A percentile compares a stretch with the other conserved stretches of the same genome.
Evolutionary conservation across 2,329 filamentous ascomycete species (phyloP).

Genomic region (Aspergillus brasiliensis): DNA sequence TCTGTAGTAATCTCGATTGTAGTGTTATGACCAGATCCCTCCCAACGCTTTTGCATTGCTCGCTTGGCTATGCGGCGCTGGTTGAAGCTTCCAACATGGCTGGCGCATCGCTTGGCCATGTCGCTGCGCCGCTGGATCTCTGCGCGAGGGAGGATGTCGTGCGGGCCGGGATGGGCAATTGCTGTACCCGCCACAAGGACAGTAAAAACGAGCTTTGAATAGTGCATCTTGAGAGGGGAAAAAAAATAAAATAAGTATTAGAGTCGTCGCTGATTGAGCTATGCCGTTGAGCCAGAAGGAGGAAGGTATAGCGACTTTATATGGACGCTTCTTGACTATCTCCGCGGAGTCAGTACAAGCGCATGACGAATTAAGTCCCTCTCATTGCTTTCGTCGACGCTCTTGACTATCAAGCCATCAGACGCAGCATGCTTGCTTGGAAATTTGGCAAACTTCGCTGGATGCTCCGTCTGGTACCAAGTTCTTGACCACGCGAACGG

Average conservation of each 20-base stretch:
- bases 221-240: background rate
- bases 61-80: slow-evolving; percentile 2
- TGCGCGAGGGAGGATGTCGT: background rate
- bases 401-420: background rate
- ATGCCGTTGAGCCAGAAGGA: background rate
- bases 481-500: background rate
- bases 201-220: background rate
- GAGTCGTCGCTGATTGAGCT: background rate
- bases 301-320: background rate
- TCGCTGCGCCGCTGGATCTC: slow-evolving; percentile 4
- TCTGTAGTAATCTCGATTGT: slow-evolving; percentile 9
- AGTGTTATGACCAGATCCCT: background rate
- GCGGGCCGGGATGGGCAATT: slow-evolving; percentile 7
- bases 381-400: background rate
- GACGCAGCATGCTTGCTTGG: background rate
- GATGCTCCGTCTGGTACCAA: background rate
- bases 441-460: background rate
- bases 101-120: slow-evolving; percentile 6
- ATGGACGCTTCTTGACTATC: background rate
- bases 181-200: background rate
- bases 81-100: slow-evolving; percentile 2
- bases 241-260: no score
- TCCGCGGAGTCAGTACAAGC: background rate
- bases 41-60: background rate
- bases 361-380: no score